Conservation (phyloP, 1,139 yeast species). For the Sugiyamaella pinicola region DNA sequence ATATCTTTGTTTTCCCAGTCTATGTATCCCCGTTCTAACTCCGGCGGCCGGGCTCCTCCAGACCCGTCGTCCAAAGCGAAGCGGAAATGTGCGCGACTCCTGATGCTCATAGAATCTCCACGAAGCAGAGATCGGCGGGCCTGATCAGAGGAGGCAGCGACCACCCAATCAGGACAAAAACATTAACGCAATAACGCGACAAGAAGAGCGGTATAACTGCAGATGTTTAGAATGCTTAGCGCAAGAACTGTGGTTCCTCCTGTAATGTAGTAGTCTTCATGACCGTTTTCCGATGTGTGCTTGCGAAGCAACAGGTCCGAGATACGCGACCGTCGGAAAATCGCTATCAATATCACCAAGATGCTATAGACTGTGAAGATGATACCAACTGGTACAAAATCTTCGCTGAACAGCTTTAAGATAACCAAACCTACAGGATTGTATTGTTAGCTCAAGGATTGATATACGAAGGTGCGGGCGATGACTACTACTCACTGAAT, state of each 20-base stretch:
- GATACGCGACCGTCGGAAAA: constrained; percentile 35
- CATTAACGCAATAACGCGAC: not conserved
- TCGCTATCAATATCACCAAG: constrained; percentile 40
- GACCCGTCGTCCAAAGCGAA: too few relatives aligned
- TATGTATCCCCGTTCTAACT: too few relatives aligned
- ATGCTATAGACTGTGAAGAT: constrained; percentile 44
- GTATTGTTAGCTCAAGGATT: not conserved
- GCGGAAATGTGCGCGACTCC: too few relatives aligned
- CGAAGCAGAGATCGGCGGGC: too few relatives aligned
- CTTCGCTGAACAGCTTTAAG: constrained; percentile 43
- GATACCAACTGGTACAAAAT: constrained; percentile 46
- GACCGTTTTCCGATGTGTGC: constrained; percentile 19
- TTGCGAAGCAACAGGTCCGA: constrained; percentile 31
- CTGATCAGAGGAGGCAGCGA: too few relatives aligned
- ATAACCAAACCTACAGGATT: constrained; percentile 39
- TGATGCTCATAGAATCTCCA: too few relatives aligned
- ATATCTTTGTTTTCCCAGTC: not conserved
- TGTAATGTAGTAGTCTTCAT: constrained; percentile 32
- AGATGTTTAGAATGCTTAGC: constrained; percentile 35
- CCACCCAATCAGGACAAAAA: too few relatives aligned
- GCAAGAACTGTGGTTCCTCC: constrained; percentile 40
- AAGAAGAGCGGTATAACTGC: constrained; percentile 34
- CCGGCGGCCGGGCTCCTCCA: too few relatives aligned
- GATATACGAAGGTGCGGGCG: not conserved
- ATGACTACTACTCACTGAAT: constrained; percentile 36